These are phyloP conservation scores for Gigaspora rosea DNA, from an alignment of 192 early-diverging fungal species.

Conservation along the genomic window DNA sequence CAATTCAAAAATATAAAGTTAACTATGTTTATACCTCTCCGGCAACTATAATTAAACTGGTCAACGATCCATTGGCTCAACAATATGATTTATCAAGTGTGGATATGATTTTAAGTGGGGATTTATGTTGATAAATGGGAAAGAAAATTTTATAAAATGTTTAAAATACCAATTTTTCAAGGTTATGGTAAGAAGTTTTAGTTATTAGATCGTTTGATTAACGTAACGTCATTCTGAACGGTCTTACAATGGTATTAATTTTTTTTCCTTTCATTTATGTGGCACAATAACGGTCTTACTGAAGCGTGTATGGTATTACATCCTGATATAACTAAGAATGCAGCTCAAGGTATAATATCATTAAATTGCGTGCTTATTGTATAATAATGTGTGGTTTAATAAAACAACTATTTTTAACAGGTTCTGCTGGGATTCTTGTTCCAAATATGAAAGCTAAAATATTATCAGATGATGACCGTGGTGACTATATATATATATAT, in stretches of 20 bases:
- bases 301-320: slow-evolving; percentile 64
- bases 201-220: too few relatives aligned
- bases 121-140: slow-evolving; percentile 54
- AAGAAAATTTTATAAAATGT: slow-evolving; percentile 42
- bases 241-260: too few relatives aligned
- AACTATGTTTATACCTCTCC: slow-evolving; percentile 51
- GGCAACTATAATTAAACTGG: slow-evolving; percentile 67
- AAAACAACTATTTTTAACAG: too few relatives aligned
- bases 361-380: too few relatives aligned
- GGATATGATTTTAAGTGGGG: slow-evolving; percentile 56
- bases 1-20: slow-evolving; percentile 57
- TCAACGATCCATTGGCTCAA: slow-evolving; percentile 62
- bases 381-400: too few relatives aligned
- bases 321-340: slow-evolving; percentile 35
- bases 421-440: slow-evolving; percentile 70
- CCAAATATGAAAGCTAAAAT: slow-evolving; percentile 74
- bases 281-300: slow-evolving; percentile 40
- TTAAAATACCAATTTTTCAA: slow-evolving; percentile 47
- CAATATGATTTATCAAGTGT: slow-evolving; percentile 65
- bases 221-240: too few relatives aligned
- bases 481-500: too few relatives aligned
- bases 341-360: slow-evolving; percentile 36
- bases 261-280: too few relatives aligned
- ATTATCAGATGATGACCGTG: slow-evolving; percentile 67
- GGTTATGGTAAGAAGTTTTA: slow-evolving; percentile 45